Evolutionary conservation across 2,329 filamentous ascomycete genomes (phyloP), one percentile per base, ranked within the genome.

Genomic region (Akanthomyces muscarius): DNA sequence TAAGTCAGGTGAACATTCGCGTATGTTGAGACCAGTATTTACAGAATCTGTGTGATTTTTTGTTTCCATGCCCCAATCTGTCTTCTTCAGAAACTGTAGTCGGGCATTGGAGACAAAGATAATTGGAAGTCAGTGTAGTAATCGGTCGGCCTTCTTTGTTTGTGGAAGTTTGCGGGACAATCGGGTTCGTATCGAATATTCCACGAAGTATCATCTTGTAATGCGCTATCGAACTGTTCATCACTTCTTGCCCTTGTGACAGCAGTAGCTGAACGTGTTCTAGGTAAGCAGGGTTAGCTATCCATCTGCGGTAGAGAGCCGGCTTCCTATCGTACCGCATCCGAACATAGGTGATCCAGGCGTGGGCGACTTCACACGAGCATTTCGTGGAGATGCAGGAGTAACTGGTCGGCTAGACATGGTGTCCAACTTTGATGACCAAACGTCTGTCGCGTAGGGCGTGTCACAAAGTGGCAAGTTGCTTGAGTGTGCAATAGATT

Each of bases 1-100:
- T 71, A 75, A 65, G 77, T 70, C 65, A 59, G 28, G 16, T 21
- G 38, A 28, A 4, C n/a, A 45, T 45, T 28, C 23, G 6, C 7
- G 28, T 47, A 10, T 42, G 11, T 23, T 16, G 7, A 4, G 38
- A 13, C n/a, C 3, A 5, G 23, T 13, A 13, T n/a, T 16, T 38
- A 92, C 89, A 91, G 69, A 93, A 92, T 58, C 86, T 82, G 74
- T 94, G 90, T 57, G 80, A 80, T 71, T 89, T 91, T 62, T 87
- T 85, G 18, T 81, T 82, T 14, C 87, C 87, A 74, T 94, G 90
- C 69, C 84, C 84, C 56, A 83, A 75, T 58, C 87, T 81, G 66
- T 89, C 86, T 58, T 89, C 84, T 66, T 87, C 84, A 14, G 83
- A 84, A 64, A 89, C 83, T 25, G 89, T 90, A 57, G 80, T 83